Conservation (phyloP, 2,329 filamentous ascomycete species). For the Periconia digitata region DNA sequence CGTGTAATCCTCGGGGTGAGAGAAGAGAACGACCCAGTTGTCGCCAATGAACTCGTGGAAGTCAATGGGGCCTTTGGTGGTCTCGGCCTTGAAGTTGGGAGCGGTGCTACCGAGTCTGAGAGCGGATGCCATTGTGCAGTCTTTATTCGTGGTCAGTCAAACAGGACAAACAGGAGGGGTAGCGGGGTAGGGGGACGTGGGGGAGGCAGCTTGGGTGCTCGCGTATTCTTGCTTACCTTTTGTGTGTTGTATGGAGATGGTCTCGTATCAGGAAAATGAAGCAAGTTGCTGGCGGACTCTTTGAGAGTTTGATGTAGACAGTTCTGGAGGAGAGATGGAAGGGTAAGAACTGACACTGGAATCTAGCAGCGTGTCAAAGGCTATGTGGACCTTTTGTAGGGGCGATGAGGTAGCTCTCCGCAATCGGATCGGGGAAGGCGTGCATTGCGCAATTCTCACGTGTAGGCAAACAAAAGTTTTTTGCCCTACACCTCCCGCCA, state of each 20-base stretch:
- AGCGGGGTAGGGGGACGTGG: slow-evolving; percentile 21
- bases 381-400: slow-evolving; percentile 26
- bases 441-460: slow-evolving; percentile 38
- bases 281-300: no score
- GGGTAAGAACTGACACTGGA: slow-evolving; percentile 4
- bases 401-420: slow-evolving; percentile 14
- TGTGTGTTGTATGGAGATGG: slow-evolving; percentile 1
- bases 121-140: slow-evolving; percentile 36
- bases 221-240: slow-evolving; percentile 10
- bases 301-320: background rate
- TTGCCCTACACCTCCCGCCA: slow-evolving; percentile 20
- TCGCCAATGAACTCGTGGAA: slow-evolving; percentile 73
- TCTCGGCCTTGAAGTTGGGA: slow-evolving; percentile 70
- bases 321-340: background rate
- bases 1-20: slow-evolving; percentile 65
- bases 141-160: slow-evolving; percentile 23
- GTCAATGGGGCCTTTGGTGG: slow-evolving; percentile 66
- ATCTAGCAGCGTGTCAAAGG: slow-evolving; percentile 14
- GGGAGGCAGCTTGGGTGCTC: background rate
- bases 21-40: slow-evolving; percentile 72
- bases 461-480: slow-evolving; percentile 28
- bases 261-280: background rate
- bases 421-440: slow-evolving; percentile 29
- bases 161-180: slow-evolving; percentile 34
- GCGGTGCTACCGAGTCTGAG: slow-evolving; percentile 68